These are phyloP conservation scores for Phytophthora syringae DNA, from an alignment of 352 stramenopile species.

Conservation along the genomic window DNA sequence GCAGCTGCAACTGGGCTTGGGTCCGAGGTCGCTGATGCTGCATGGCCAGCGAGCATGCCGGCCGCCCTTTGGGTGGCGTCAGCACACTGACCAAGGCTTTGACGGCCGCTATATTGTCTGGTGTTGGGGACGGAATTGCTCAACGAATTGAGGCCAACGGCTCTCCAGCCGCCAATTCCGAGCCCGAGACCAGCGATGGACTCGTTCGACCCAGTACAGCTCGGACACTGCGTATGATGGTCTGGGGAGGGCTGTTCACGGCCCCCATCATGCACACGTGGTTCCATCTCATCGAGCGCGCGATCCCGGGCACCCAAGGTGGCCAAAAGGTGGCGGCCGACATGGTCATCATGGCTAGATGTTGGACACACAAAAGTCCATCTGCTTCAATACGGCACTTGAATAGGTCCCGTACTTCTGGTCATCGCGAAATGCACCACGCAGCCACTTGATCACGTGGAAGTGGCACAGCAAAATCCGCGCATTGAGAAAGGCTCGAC, in stretches of 20 bases:
- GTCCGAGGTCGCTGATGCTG: too few species aligned
- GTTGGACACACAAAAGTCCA: constrained; percentile 7
- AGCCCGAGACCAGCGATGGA: background rate
- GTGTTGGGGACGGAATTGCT: constrained; percentile 53
- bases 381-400: constrained; percentile 6
- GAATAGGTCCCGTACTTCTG: constrained; percentile 8
- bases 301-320: constrained; percentile 39
- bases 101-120: constrained; percentile 53
- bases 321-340: constrained; percentile 51
- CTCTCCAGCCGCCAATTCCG: background rate
- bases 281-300: constrained; percentile 83
- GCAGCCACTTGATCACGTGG: constrained; percentile 8
- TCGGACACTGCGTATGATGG: constrained; percentile 78
- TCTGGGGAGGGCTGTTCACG: constrained; percentile 88
- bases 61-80: too few species aligned
- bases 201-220: constrained; percentile 33
- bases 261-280: constrained; percentile 91
- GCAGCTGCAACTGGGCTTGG: too few species aligned
- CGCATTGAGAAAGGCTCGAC: background rate
- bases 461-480: constrained; percentile 5
- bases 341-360: constrained; percentile 52
- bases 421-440: background rate
- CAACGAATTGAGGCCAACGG: constrained; percentile 42
- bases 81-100: constrained; percentile 60
- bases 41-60: too few species aligned